These are phyloP conservation scores for Talaromyces sp. DNA, from an alignment of 2,329 filamentous ascomycete genomes.

Conservation along the genomic window DNA sequence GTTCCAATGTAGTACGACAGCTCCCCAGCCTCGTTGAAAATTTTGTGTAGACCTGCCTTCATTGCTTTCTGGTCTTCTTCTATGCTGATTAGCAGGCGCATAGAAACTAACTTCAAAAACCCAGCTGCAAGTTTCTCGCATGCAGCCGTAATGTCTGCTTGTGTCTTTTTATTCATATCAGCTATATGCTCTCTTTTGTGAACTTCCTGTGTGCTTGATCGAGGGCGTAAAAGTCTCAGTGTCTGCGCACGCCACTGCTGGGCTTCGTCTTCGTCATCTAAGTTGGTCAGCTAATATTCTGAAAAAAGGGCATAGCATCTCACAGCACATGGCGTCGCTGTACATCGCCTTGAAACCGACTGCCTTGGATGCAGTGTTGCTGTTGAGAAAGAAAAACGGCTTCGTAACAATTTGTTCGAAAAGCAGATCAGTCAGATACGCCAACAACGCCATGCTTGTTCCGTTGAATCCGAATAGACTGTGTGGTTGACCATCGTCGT, in stretches of 20 bases:
- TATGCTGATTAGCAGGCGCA: neutral
- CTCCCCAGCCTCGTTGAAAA: neutral
- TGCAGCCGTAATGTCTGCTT: neutral
- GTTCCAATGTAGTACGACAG: neutral
- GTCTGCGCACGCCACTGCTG: slow-evolving; percentile 20
- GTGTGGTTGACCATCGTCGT: neutral
- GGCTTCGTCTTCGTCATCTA: slow-evolving; percentile 14
- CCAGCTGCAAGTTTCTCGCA: neutral
- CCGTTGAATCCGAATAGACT: neutral
- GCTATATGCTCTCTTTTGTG: neutral
- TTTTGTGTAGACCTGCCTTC: neutral
- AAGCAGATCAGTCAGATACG: neutral
- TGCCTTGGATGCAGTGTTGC: neutral
- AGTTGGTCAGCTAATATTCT: neutral
- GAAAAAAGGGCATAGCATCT: neutral
- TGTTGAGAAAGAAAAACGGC: neutral
- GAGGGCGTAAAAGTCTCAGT: slow-evolving; percentile 12
- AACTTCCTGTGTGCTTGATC: neutral
- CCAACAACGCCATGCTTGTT: neutral
- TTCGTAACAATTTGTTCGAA: neutral
- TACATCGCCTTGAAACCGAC: neutral
- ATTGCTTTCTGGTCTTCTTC: neutral
- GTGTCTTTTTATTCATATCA: neutral
- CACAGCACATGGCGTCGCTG: neutral
- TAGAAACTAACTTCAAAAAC: neutral